Conservation (phyloP, 208 protist species). For the Trypanosoma scelopori region DNA sequence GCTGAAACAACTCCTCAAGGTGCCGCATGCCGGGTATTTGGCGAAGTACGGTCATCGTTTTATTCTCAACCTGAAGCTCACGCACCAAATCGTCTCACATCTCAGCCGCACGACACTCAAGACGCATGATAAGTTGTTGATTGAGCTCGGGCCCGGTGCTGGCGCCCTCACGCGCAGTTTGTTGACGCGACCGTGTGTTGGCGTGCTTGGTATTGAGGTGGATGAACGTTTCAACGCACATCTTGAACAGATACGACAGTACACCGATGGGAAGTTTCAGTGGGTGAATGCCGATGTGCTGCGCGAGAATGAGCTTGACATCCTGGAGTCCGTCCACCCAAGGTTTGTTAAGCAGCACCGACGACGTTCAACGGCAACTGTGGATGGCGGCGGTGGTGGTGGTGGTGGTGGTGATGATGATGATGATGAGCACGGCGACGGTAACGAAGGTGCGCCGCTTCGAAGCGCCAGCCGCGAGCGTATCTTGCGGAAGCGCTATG, state of each 20-base stretch:
- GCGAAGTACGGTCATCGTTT: conserved; percentile 89
- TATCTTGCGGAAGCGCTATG: conserved; percentile 47
- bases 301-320: conserved; percentile 66
- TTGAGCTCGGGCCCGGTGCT: conserved; percentile 84
- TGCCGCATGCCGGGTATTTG: conserved; percentile 79
- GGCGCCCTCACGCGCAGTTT: conserved; percentile 84
- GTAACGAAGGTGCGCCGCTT: conserved; percentile 55
- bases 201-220: conserved; percentile 77
- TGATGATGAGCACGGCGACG: not conserved
- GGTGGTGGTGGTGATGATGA: not conserved
- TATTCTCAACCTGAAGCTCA: conserved; percentile 88
- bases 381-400: not conserved
- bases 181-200: conserved; percentile 78
- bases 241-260: conserved; percentile 76
- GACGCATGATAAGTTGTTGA: conserved; percentile 75
- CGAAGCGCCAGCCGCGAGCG: conserved; percentile 53
- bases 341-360: conserved; percentile 55
- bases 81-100: conserved; percentile 71
- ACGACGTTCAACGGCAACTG: conserved; percentile 25
- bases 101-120: conserved; percentile 65
- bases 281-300: conserved; percentile 88
- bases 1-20: conserved; percentile 86
- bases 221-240: conserved; percentile 82
- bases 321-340: conserved; percentile 55
- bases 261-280: conserved; percentile 84